A percentile compares a stretch with the other conserved stretches of the same genome.
These are phyloP conservation scores for Chlorophyllum brunneum DNA, from an alignment of 768 basidiomycete species.

Conservation along the genomic window DNA sequence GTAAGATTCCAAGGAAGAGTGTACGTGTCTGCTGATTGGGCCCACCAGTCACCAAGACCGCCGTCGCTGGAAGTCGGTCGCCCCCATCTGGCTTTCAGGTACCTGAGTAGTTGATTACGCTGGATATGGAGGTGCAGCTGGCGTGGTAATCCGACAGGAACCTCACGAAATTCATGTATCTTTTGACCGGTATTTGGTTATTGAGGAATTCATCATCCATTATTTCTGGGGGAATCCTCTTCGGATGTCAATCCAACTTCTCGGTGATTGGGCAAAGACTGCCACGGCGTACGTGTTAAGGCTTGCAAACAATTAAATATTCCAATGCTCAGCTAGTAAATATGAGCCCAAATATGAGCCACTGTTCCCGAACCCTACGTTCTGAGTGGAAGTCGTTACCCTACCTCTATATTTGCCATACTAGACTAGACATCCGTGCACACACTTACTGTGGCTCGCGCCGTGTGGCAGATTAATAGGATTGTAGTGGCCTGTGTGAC, in stretches of 20 bases:
- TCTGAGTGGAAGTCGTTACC: too few species aligned
- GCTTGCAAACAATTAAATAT: not conserved
- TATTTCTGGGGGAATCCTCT: constrained; percentile 15
- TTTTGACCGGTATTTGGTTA: constrained; percentile 24
- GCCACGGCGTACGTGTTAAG: not conserved
- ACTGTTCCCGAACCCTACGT: too few species aligned
- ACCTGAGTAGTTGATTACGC: constrained; percentile 21
- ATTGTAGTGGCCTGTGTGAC: too few species aligned
- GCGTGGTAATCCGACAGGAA: constrained; percentile 22
- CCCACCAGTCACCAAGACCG: not conserved
- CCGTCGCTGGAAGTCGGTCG: not conserved
- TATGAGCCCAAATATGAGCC: too few species aligned
- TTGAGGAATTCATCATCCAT: constrained; percentile 18
- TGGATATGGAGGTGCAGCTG: constrained; percentile 18
- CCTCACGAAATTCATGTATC: constrained; percentile 21
- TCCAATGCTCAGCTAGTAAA: not conserved
- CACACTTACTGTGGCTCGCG: too few species aligned
- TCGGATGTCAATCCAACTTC: not conserved
- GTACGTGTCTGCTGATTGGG: too few species aligned
- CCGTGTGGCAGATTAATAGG: too few species aligned
- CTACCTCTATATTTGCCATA: too few species aligned
- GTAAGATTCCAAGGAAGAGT: too few species aligned
- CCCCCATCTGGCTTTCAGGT: not conserved
- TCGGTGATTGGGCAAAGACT: not conserved
- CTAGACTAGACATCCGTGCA: too few species aligned